phyloP scores from a whole-genome alignment of 1,139 yeast genomes.

The Spencermartinsiella ligniputridi region DNA sequence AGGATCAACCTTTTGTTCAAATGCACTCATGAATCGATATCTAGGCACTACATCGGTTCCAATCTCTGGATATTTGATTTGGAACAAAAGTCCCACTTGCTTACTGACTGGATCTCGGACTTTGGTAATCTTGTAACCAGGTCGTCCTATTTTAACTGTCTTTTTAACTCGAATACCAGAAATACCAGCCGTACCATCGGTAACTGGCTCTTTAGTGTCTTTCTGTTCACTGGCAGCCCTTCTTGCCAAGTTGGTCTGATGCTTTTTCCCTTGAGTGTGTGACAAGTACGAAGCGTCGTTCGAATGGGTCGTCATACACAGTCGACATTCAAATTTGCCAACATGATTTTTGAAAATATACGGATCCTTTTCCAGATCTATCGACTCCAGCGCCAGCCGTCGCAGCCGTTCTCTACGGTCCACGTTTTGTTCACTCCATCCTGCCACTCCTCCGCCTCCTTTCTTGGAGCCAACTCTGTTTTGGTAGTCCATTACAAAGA shows the following conservation, averaged over 20 bases:
- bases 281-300: conserved; percentile 73
- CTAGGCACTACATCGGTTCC: conserved; percentile 48
- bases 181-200: conserved; percentile 24
- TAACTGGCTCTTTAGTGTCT: conserved; percentile 17
- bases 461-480: conserved; percentile 56
- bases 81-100: conserved; percentile 59
- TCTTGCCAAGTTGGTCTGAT: conserved; percentile 61
- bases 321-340: conserved; percentile 69
- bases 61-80: conserved; percentile 52
- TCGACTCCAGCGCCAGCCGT: conserved; percentile 57
- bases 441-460: conserved; percentile 74
- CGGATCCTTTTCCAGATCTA: conserved; percentile 68
- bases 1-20: conserved; percentile 53
- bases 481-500: conserved; percentile 59
- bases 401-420: conserved; percentile 61
- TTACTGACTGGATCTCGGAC: conserved; percentile 55
- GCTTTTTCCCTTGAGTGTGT: conserved; percentile 77
- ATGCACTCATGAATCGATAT: conserved; percentile 69
- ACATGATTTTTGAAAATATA: conserved; percentile 70
- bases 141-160: conserved; percentile 66
- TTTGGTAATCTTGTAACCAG: conserved; percentile 63
- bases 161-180: conserved; percentile 40
- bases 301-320: conserved; percentile 71
- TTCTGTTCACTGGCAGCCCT: conserved; percentile 39
- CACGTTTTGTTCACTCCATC: conserved; percentile 58